Evolutionary conservation across 140 eudicot species (phyloP).

Genomic region (Oenanthe javanica): DNA sequence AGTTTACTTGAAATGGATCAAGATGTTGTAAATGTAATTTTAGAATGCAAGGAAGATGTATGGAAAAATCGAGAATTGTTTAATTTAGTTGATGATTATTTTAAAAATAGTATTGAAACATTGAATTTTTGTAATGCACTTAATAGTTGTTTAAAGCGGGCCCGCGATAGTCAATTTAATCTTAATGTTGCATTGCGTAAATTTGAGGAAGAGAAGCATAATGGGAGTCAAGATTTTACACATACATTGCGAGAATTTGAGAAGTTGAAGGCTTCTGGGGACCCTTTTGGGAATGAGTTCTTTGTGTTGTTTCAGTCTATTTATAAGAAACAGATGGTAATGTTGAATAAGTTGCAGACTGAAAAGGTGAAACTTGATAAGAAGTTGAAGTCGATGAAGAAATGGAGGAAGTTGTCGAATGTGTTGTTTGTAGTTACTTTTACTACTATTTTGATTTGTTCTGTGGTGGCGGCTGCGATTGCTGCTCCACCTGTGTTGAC

Average conservation of each 20-base stretch:
- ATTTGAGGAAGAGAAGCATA: conserved; percentile 37
- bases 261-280: conserved; percentile 39
- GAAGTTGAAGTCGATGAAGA: conserved; percentile 41
- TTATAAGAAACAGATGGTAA: conserved; percentile 38
- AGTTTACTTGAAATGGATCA: conserved; percentile 63
- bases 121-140: conserved; percentile 61
- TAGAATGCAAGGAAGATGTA: conserved; percentile 60
- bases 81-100: conserved; percentile 61
- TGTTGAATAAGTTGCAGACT: conserved; percentile 54
- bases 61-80: conserved; percentile 68
- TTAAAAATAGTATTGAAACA: conserved; percentile 53
- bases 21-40: conserved; percentile 57
- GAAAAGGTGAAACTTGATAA: conserved; percentile 46
- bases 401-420: conserved; percentile 61
- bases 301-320: conserved; percentile 42
- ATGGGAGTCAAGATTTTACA: conserved; percentile 3
- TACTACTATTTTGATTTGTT: conserved; percentile 61
- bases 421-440: conserved; percentile 64
- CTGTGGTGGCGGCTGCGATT: conserved; percentile 91
- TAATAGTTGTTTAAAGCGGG: conserved; percentile 53
- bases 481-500: conserved; percentile 77
- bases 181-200: conserved; percentile 43
- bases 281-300: conserved; percentile 52
- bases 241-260: conserved; percentile 44
- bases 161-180: conserved; percentile 45